Evolutionary conservation across 352 stramenopile genomes (phyloP).

Genomic region (Pythium grandisporangium): DNA sequence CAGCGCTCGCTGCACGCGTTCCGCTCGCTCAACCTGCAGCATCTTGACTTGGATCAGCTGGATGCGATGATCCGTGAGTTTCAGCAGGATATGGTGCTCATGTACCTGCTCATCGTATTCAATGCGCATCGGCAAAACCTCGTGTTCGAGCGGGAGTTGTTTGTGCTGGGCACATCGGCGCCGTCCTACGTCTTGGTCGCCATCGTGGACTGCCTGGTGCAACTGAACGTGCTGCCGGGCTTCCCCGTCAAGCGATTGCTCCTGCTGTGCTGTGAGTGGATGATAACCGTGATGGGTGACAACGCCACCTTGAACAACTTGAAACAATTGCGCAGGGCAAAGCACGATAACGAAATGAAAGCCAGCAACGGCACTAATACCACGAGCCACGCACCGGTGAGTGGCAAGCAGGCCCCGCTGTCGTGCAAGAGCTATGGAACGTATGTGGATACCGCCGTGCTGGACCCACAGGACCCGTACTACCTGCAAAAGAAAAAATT

Average conservation of each 20-base stretch:
- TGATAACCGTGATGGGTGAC: conserved; percentile 39
- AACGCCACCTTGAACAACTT: conserved; percentile 39
- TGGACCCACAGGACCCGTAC: conserved; percentile 60
- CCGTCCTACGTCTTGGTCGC: conserved; percentile 52
- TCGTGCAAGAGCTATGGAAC: conserved; percentile 66
- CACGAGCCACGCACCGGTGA: too few species aligned
- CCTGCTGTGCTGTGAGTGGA: conserved; percentile 67
- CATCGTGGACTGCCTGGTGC: conserved; percentile 64
- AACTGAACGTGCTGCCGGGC: conserved; percentile 57
- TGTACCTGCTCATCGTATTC: conserved; percentile 72
- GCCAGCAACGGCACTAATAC: too few species aligned
- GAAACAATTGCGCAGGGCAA: conserved; percentile 43
- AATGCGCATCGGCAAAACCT: conserved; percentile 52
- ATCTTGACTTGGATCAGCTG: conserved; percentile 55
- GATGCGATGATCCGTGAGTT: conserved; percentile 54
- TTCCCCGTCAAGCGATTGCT: conserved; percentile 77
- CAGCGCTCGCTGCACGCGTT: conserved; percentile 58
- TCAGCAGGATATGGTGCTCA: conserved; percentile 70
- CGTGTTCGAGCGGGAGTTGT: conserved; percentile 63
- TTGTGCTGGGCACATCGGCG: conserved; percentile 42
- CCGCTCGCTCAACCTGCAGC: conserved; percentile 61
- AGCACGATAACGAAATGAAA: too few species aligned
- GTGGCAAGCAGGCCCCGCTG: too few species aligned
- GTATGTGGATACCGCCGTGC: conserved; percentile 31
- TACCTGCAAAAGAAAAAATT: conserved; percentile 71